A percentile compares a stretch with the other conserved stretches of the same genome.
Evolutionary conservation across 805 yeast genomes (phyloP).

Genomic region (Phaffomyces opuntiae): DNA sequence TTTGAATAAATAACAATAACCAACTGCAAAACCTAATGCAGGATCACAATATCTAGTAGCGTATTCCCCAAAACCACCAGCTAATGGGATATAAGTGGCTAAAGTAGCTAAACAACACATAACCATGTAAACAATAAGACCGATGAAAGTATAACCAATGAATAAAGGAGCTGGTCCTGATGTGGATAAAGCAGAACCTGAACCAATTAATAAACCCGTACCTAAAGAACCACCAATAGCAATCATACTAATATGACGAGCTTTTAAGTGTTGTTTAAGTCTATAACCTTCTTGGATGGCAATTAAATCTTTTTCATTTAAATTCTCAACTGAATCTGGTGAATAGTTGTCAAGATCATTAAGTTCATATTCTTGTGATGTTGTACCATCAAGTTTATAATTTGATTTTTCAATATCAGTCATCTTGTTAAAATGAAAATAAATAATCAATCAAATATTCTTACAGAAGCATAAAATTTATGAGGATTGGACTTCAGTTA

Average conservation of each 20-base stretch:
- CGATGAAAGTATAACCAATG: constrained; percentile 48
- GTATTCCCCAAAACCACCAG: constrained; percentile 58
- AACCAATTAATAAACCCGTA: constrained; percentile 73
- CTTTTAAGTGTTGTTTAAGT: constrained; percentile 12
- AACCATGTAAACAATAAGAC: constrained; percentile 57
- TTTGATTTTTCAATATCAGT: constrained; percentile 4
- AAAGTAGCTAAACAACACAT: constrained; percentile 63
- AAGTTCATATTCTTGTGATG: constrained; percentile 3
- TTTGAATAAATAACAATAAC: constrained; percentile 18
- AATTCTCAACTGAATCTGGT: neutral
- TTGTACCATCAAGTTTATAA: neutral
- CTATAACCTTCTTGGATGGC: constrained; percentile 8
- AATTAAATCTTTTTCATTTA: constrained; percentile 1
- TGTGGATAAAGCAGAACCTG: constrained; percentile 58
- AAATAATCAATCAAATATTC: too few relatives aligned
- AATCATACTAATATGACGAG: constrained; percentile 64
- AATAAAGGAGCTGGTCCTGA: constrained; percentile 67
- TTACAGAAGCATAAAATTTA: too few relatives aligned
- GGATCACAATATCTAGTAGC: constrained; percentile 34
- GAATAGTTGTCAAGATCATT: constrained; percentile 9
- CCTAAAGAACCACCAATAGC: constrained; percentile 84
- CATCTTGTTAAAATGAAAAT: neutral
- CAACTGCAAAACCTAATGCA: constrained; percentile 17
- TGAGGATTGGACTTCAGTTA: too few relatives aligned
- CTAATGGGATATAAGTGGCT: constrained; percentile 56